phyloP scores from a whole-genome alignment of 2,329 filamentous ascomycete species.

The Sphaerostilbella broomeana region DNA sequence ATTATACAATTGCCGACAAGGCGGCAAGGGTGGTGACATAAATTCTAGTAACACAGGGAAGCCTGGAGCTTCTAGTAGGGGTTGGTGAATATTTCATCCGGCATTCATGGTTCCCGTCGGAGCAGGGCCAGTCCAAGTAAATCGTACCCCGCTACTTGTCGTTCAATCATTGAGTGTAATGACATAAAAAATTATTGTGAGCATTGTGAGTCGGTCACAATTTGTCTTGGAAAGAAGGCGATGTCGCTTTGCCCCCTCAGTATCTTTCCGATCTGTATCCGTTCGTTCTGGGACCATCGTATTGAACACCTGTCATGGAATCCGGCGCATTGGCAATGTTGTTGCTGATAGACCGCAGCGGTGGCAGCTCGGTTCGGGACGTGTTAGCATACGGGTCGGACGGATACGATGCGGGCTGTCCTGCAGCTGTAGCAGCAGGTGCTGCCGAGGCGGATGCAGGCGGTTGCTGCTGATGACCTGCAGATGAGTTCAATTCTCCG shows the following conservation, averaged over 20 bases:
- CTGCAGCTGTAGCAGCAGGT: slow-evolving; percentile 18
- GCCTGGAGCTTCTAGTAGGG: slow-evolving; percentile 9
- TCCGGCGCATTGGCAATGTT: slow-evolving; percentile 42
- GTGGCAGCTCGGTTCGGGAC: slow-evolving; percentile 47
- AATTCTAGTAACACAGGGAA: slow-evolving; percentile 18
- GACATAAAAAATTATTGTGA: slow-evolving; percentile 7
- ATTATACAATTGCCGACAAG: slow-evolving; percentile 13
- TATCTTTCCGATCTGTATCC: slow-evolving; percentile 40
- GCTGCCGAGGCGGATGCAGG: slow-evolving; percentile 20
- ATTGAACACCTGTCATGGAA: slow-evolving; percentile 61
- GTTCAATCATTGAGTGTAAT: slow-evolving; percentile 14
- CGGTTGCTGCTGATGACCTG: slow-evolving; percentile 22
- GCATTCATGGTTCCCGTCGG: slow-evolving; percentile 1
- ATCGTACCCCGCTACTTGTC: slow-evolving; percentile 13
- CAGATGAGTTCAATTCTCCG: slow-evolving; percentile 26
- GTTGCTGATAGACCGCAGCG: slow-evolving; percentile 46
- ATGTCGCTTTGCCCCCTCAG: slow-evolving; percentile 16
- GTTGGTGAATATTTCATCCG: slow-evolving; percentile 2
- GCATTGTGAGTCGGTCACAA: too few species aligned
- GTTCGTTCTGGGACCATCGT: slow-evolving; percentile 43
- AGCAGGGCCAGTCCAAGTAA: not conserved
- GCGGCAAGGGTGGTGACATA: slow-evolving; percentile 3
- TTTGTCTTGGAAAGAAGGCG: too few species aligned
- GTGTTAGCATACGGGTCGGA: slow-evolving; percentile 26
- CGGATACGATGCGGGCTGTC: slow-evolving; percentile 21